Conservation (phyloP, 2,329 filamentous ascomycete species). For the Graphiopsis chlorocephala region DNA sequence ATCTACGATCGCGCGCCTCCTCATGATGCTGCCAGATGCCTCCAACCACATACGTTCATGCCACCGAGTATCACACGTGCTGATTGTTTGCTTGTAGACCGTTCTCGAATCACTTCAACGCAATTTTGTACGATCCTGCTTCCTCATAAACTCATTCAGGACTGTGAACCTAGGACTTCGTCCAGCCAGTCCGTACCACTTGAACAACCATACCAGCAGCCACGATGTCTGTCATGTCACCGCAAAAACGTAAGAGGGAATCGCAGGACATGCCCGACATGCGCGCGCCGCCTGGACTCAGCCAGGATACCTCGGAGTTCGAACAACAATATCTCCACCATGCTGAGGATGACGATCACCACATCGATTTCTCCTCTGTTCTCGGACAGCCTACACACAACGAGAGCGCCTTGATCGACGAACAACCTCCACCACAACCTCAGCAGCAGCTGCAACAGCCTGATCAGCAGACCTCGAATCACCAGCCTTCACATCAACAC, state of each 20-base stretch:
- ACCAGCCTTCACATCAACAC: constrained; percentile 17
- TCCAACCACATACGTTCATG: background rate
- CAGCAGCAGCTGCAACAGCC: constrained; percentile 14
- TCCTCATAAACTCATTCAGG: background rate
- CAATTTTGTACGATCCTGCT: background rate
- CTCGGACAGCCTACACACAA: constrained; percentile 30
- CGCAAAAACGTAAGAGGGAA: constrained; percentile 46
- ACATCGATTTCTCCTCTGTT: constrained; percentile 42
- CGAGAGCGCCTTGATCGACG: background rate
- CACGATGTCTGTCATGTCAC: constrained; percentile 13
- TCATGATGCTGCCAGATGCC: background rate
- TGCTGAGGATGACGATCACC: constrained; percentile 39
- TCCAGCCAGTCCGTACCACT: background rate
- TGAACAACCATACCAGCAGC: background rate
- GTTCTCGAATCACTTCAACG: background rate
- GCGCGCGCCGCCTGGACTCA: constrained; percentile 35
- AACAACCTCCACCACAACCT: background rate
- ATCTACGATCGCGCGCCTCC: background rate
- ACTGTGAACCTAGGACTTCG: background rate
- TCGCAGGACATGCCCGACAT: constrained; percentile 41
- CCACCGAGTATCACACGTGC: background rate
- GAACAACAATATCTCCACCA: constrained; percentile 38
- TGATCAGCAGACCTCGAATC: constrained; percentile 17
- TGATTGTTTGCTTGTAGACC: background rate
- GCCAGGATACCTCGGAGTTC: constrained; percentile 27